A percentile compares a stretch with the other conserved stretches of the same genome.
phyloP scores from a whole-genome alignment of 2,329 filamentous ascomycete genomes.

The Rutstroemia sp. region DNA sequence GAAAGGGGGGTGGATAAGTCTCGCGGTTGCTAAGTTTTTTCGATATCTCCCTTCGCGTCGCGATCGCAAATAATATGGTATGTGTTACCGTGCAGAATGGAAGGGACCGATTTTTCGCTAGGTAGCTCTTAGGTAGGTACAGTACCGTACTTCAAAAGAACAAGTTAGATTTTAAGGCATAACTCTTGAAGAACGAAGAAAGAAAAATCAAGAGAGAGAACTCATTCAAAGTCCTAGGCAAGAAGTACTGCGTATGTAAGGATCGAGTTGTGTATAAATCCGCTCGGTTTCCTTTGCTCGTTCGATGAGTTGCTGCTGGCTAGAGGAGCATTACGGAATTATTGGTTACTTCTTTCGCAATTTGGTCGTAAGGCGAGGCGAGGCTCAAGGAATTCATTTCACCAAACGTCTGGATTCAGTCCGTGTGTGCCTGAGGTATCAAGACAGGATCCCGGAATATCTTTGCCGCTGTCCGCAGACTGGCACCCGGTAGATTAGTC shows the following conservation, averaged over 20 bases:
- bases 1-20: constrained; percentile 11
- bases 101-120: not conserved
- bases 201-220: constrained; percentile 2
- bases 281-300: not conserved
- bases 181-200: not conserved
- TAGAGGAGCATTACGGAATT: too few species aligned
- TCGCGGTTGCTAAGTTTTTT: constrained; percentile 10
- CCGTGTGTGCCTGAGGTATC: too few species aligned
- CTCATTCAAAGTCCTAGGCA: not conserved
- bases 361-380: not conserved
- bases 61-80: constrained; percentile 11
- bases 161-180: not conserved
- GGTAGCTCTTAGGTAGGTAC: not conserved
- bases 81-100: constrained; percentile 8
- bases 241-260: not conserved
- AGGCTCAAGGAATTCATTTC: not conserved
- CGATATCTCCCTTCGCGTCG: constrained; percentile 14
- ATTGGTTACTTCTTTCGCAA: not conserved
- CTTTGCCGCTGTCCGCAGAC: not conserved
- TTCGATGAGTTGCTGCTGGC: not conserved
- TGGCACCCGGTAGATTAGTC: not conserved
- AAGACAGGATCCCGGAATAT: too few species aligned
- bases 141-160: not conserved
- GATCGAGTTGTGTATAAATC: not conserved
- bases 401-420: too few species aligned